Conservation (phyloP, 768 basidiomycete genomes). For the Cyclocybe aegerita region DNA sequence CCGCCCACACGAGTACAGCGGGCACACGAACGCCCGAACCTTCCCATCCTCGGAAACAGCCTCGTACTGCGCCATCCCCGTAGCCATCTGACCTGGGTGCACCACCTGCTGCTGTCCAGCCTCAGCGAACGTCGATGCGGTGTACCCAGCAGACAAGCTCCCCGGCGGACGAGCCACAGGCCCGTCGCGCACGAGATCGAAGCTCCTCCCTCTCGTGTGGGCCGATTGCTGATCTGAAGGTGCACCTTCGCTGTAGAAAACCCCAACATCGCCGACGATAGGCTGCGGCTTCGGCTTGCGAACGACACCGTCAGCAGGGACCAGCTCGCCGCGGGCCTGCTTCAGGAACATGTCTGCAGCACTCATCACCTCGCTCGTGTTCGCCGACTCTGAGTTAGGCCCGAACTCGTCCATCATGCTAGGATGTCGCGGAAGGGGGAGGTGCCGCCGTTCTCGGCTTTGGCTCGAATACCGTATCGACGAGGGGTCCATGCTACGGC, state of each 20-base stretch:
- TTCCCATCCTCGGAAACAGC: conserved; percentile 33
- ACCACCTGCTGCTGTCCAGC: conserved; percentile 4
- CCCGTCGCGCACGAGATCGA: conserved; percentile 28
- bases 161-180: conserved; percentile 11
- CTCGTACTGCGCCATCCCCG: conserved; percentile 27
- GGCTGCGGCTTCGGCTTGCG: conserved; percentile 28
- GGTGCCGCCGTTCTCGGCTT: conserved; percentile 20
- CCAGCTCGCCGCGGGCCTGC: conserved; percentile 59
- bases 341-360: conserved; percentile 69
- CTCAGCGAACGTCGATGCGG: conserved; percentile 24
- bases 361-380: conserved; percentile 33
- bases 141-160: conserved; percentile 19
- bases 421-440: conserved; percentile 13
- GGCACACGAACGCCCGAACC: conserved; percentile 76
- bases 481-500: conserved; percentile 8
- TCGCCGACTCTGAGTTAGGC: conserved; percentile 20
- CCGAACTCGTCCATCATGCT: conserved; percentile 32
- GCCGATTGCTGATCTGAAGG: conserved; percentile 16
- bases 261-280: conserved; percentile 27
- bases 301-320: conserved; percentile 30
- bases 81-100: conserved; percentile 2
- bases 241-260: conserved; percentile 30
- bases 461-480: conserved; percentile 10
- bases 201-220: conserved; percentile 26
- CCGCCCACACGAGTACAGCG: conserved; percentile 78